Base-by-base conservation (phyloP, 495 filamentous ascomycete genomes). In the Talaromyces wortmannii region DNA sequence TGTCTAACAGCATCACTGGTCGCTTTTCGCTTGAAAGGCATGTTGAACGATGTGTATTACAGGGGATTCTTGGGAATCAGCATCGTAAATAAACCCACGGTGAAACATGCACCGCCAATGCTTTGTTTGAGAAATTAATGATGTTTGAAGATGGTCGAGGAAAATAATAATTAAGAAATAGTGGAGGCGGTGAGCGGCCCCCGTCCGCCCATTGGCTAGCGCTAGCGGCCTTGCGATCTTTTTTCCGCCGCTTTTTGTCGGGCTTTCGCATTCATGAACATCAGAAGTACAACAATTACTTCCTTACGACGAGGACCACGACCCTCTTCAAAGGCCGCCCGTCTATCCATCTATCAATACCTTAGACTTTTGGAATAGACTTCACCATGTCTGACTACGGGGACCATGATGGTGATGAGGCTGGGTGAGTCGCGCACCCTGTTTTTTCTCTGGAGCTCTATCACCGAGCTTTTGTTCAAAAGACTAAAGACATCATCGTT, bases 371-470 rank as follows among this genome's bases (percentile, higher is more conserved):
- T 1, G 1, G 40, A 43, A 11, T 15, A 15, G 40, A 60, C 17
- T 64, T 66, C 71, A 82, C 59, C 33, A 95, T 96, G 91, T 95
- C 90, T 66, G 91, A 96, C 75, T 90, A 85, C 73, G 91, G 85
- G 52, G 86, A 84, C 56, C 80, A 88, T 62, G 79, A 81, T 48
- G 85, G 77, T 58, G 81, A 81, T 59, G 85, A 84, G 54, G 81
- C 71, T 61, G 69, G 55, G 52, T 69, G 66, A 55, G 36, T 60
- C 57, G 49, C 15, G 23, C 23, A 45, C 16, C 12, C 31, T 15
- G n/a, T 30, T 8, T 44, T 16, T 45, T 16, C 7, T 7, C 2
- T 8, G 23, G 23, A 23, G 23, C 23, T 23, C 4, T 23, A 10
- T n/a, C 4, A 42, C 7, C 42, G 12, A 48, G 10, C 13, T 52